Base-by-base conservation (phyloP, 202 grass and related monocot genomes). In the Saccharum hybrid region DNA sequence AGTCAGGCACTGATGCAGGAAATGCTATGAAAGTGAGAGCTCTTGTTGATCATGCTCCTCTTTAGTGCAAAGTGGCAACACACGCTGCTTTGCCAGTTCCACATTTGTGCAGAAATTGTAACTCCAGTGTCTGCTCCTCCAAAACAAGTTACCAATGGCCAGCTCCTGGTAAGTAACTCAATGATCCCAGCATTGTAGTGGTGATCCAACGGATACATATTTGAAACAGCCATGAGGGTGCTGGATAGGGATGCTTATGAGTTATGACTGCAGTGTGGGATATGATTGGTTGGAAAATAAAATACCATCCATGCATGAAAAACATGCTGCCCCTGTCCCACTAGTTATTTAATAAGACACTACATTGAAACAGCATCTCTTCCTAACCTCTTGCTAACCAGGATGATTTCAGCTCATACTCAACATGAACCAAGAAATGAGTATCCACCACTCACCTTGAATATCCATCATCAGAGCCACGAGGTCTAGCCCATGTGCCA, bases 381-480 rank as follows among this genome's bases (percentile, higher is more conserved):
- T 60, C 10, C 16, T 37, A 74, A 74, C 8, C 28, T 78, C 30
- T 78, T 62, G 5, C 12, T 63, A 40, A 51, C 6, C 26, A 63
- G 2, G 71, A 46, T 69, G 33, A 40, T 52, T 54, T 52, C 6
- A 59, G 23, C 34, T 38, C 30, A 49, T 49, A 48, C 45, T 49
- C 80, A 48, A 77, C 57, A 72, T 34, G 74, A 48, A 64, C 9
- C 62, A 82, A 9, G 8, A 28, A 75, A 21, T 46, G 54, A 78
- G 4, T 68, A 77, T 41, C 19, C n/a, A 66, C 28, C 33, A 69
- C 71, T 80, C 63, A 95, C 96, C 93, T 98, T 65, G 96, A 93
- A 88, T 95, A 98, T 18, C 93, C 96, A 87, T 98, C 96, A 85
- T 98, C 96, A 81, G 96, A 98, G 63, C 85, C 84, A 5, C 92